Base-by-base conservation (phyloP, 768 basidiomycete genomes). In the Termitomyces sp. region DNA sequence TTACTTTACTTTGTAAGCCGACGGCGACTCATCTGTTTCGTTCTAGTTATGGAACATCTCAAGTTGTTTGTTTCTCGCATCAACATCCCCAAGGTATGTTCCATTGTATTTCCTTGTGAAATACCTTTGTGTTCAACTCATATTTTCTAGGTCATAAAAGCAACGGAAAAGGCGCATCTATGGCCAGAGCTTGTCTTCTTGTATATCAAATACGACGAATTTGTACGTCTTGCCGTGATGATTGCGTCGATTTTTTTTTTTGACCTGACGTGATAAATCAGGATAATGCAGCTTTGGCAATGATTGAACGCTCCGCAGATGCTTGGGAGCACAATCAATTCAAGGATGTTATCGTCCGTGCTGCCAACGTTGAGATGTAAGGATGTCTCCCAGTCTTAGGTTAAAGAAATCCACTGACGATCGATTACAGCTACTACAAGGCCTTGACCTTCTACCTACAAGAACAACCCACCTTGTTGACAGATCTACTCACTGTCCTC, bases 291-390 rank as follows among this genome's bases (percentile, higher is more conserved):
- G 93, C 96, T 40, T 81, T 98, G 66, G 94, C 95, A 4, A 99
- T 98, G 96, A 98, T 98, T 73, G 97, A 99, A 74, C 90, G 96
- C 20, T 92, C 97, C 2, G 85, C 93, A n/a, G 94, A 97, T 74
- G 94, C 95, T 53, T 99, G 96, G 96, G 97, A 99, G 60, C 97
- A 99, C 78, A 96, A 94, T 69, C 96, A 98, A 74, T 99, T 99
- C 88, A 98, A 98, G 83, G 97, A 98, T 67, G 89, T 97, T 60
- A 84, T 97, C 58, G 92, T 98, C 70, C 92, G 96, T 62, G 96
- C 91, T 22, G 96, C 97, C 52, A 99, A 99, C 70, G 86, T 98
- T 63, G 97, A 99, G 78, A 98, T 99, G 92, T 92, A 74, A 62
- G 86, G 67, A 28, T 33, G 12, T 58, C 54, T 44, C 6, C 22